A percentile compares a stretch with the other conserved stretches of the same genome.
phyloP scores from a whole-genome alignment of 1,284 basidiomycete species.

The Athelia sp. region DNA sequence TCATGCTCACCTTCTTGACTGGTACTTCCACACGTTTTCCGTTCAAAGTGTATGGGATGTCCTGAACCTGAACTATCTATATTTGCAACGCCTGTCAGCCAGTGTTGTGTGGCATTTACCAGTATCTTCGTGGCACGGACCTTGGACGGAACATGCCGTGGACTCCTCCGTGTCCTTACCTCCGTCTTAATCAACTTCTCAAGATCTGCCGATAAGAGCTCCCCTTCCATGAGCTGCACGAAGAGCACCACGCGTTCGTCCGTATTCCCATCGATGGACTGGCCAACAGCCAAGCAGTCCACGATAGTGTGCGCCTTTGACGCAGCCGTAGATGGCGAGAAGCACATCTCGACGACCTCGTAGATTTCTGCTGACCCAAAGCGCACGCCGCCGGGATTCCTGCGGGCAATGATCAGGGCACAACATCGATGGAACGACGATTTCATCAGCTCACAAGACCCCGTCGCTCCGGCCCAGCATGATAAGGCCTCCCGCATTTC shows the following conservation, averaged over 20 bases:
- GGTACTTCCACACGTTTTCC: slow-evolving; percentile 84
- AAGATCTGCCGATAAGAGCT: slow-evolving; percentile 45
- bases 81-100: slow-evolving; percentile 3
- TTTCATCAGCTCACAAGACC: slow-evolving; percentile 67
- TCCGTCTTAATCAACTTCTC: slow-evolving; percentile 57
- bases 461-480: slow-evolving; percentile 85
- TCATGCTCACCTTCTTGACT: slow-evolving; percentile 63
- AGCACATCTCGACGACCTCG: slow-evolving; percentile 70
- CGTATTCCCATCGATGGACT: slow-evolving; percentile 61
- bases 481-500: slow-evolving; percentile 74
- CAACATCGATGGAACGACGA: no score
- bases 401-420: slow-evolving; percentile 21
- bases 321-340: slow-evolving; percentile 33
- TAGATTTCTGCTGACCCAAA: slow-evolving; percentile 87
- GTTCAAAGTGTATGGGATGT: slow-evolving; percentile 83
- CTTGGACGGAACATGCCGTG: slow-evolving; percentile 69
- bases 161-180: slow-evolving; percentile 63
- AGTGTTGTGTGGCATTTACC: no score
- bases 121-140: no score
- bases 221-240: slow-evolving; percentile 60
- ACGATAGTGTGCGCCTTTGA: slow-evolving; percentile 44
- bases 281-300: slow-evolving; percentile 75
- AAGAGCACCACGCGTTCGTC: slow-evolving; percentile 86
- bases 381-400: slow-evolving; percentile 81
- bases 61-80: slow-evolving; percentile 64